These are phyloP conservation scores for Saccharata proteae DNA, from an alignment of 2,329 filamentous ascomycete genomes.

Conservation along the genomic window DNA sequence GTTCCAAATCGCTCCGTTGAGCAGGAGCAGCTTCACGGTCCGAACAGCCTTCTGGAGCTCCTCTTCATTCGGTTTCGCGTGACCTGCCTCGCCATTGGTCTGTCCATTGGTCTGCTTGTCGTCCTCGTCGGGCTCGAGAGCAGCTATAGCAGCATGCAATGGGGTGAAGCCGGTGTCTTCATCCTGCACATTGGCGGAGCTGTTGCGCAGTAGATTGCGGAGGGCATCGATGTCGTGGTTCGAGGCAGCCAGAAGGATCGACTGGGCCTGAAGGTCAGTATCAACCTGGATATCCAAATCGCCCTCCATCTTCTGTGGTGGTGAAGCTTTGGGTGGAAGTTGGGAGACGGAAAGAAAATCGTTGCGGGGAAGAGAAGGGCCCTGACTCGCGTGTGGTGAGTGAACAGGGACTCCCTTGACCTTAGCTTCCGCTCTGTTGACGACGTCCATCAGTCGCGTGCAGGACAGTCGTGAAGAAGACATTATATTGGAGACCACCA, in stretches of 20 bases:
- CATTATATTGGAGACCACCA: too few relatives aligned
- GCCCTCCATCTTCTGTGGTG: constrained; percentile 9
- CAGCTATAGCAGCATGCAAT: constrained; percentile 78
- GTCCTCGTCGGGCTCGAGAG: constrained; percentile 33
- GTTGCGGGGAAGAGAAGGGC: too few relatives aligned
- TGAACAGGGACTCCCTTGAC: too few relatives aligned
- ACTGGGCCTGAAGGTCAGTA: constrained; percentile 38
- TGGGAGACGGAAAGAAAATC: too few relatives aligned
- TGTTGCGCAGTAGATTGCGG: constrained; percentile 53
- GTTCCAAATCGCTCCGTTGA: constrained; percentile 94
- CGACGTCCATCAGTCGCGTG: too few relatives aligned
- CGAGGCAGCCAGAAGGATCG: constrained; percentile 53
- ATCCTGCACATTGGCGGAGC: constrained; percentile 66
- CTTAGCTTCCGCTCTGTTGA: too few relatives aligned
- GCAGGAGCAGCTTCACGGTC: constrained; percentile 63
- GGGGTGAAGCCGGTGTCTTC: constrained; percentile 75
- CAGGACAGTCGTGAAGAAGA: too few relatives aligned
- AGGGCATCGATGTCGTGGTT: constrained; percentile 57
- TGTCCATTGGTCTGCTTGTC: constrained; percentile 15
- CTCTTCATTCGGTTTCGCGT: constrained; percentile 19
- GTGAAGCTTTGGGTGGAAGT: too few relatives aligned
- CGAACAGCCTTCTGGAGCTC: constrained; percentile 46
- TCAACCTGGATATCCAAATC: constrained; percentile 24
- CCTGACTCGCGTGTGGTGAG: too few relatives aligned
- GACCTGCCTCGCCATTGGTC: constrained; percentile 15